phyloP scores from a whole-genome alignment of 108 stramenopile species.

The Pseudonitzschia delicatissima region DNA sequence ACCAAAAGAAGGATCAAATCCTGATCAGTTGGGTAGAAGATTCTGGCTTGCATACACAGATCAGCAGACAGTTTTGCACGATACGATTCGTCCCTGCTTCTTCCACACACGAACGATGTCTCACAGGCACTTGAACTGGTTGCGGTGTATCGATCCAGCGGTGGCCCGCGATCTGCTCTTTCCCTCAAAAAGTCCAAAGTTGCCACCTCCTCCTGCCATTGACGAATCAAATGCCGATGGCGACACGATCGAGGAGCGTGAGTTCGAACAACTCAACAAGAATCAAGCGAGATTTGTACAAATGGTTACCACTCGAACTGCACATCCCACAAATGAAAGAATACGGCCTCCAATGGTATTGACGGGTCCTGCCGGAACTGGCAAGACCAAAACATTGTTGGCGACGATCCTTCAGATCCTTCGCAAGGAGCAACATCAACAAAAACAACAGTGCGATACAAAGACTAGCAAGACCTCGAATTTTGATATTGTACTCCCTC shows the following conservation, averaged over 20 bases:
- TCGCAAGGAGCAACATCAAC: neutral
- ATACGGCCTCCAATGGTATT: constrained; percentile 60
- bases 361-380: constrained; percentile 72
- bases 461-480: constrained; percentile 16
- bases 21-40: constrained; percentile 25
- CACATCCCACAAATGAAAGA: constrained; percentile 37
- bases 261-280: constrained; percentile 2
- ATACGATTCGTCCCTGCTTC: constrained; percentile 49
- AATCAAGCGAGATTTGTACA: constrained; percentile 38
- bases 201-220: constrained; percentile 10
- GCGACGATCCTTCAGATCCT: constrained; percentile 41
- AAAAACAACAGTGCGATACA: neutral
- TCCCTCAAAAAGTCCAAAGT: constrained; percentile 38
- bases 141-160: constrained; percentile 25
- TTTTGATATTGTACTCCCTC: constrained; percentile 69
- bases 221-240: neutral
- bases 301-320: constrained; percentile 53
- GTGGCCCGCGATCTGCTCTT: constrained; percentile 38
- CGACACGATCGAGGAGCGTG: neutral
- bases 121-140: constrained; percentile 62
- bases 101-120: constrained; percentile 20
- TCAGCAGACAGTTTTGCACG: neutral
- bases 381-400: constrained; percentile 62
- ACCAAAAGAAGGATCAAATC: constrained; percentile 1
- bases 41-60: neutral